Base-by-base conservation (phyloP, 345 rosid genomes). In the Gossypium thurberi region DNA sequence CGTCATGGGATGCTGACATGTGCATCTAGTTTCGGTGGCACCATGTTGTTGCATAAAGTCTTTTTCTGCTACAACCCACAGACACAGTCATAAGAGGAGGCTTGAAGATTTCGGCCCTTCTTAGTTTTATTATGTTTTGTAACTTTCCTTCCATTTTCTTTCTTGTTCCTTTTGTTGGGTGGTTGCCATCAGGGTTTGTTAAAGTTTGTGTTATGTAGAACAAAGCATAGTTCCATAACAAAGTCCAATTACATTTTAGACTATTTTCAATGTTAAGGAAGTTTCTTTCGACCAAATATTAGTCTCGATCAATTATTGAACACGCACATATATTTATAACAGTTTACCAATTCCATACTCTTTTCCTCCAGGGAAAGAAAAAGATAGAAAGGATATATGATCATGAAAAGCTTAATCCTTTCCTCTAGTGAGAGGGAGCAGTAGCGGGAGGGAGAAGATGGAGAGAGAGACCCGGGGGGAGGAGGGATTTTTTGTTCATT, bases 1-100 rank as follows among this genome's bases (percentile, higher is more conserved):
- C 0, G 92, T 91, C 58, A 91, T 91, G 97, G 91, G 98, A 67
- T 91, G 96, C 74, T 93, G 82, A 93, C 10, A 33, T 26, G 33
- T 14, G 18, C 59, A 48, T 47, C 74, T 46, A 77, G 47, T 58
- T 75, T 65, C 65, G 74, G 72, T 74, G 56, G 43, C 76, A 79
- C 33, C 71, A 43, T 17, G n/a, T 61, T 4, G 0, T 33, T 33
- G 1, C 40, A 33, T 33, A 5, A 33, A 5, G 40, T 33, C 7
- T 33, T 33, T 33, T 33, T 33, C 40, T 33, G 40, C 40, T 33
- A 33, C 40, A 33, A 33, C 40, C 40, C 7, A 33, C 1, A 33
- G 40, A 17, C 58, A 64, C 67, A 14, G 59, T 69, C 60, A 17
- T 69, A 77, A 69, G 69, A 42, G 72, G 63, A 65, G 44, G 57